Conservation (phyloP, 805 yeast genomes). For the Lipomyces mesembrius region DNA sequence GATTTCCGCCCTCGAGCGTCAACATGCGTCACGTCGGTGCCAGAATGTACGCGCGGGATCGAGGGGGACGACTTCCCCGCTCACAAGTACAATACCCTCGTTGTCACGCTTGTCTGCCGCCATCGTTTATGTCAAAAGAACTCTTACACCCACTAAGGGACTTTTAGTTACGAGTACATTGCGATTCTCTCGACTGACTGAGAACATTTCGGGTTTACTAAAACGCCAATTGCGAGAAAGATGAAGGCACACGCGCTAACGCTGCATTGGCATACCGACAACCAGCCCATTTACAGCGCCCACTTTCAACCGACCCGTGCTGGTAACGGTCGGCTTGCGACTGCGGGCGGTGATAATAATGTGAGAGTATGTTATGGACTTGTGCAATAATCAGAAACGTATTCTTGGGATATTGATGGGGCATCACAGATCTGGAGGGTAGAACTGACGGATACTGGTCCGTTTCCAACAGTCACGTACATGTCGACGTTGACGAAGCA, state of each 20-base stretch:
- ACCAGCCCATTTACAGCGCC: constrained; percentile 50
- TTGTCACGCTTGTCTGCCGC: neutral
- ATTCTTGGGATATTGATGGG: neutral
- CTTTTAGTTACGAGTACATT: neutral
- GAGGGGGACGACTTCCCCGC: neutral
- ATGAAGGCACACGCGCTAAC: constrained; percentile 48
- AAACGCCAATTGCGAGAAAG: neutral
- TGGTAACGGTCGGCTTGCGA: constrained; percentile 60
- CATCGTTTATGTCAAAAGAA: no score
- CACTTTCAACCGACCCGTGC: constrained; percentile 46
- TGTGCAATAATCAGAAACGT: neutral
- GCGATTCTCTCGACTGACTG: neutral
- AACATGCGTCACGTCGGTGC: neutral
- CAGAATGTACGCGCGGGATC: neutral
- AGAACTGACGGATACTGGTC: constrained; percentile 18
- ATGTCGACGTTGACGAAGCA: constrained; percentile 83
- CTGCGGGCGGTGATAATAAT: constrained; percentile 94
- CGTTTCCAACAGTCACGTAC: constrained; percentile 63
- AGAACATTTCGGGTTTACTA: neutral
- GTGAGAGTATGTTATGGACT: constrained; percentile 60
- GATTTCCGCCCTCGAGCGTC: neutral
- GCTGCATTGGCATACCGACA: constrained; percentile 52
- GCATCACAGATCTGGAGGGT: constrained; percentile 45
- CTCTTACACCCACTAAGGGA: neutral
- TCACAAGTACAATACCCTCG: neutral